phyloP scores from a whole-genome alignment of 352 stramenopile genomes.

The Globisporangium sylvaticum region DNA sequence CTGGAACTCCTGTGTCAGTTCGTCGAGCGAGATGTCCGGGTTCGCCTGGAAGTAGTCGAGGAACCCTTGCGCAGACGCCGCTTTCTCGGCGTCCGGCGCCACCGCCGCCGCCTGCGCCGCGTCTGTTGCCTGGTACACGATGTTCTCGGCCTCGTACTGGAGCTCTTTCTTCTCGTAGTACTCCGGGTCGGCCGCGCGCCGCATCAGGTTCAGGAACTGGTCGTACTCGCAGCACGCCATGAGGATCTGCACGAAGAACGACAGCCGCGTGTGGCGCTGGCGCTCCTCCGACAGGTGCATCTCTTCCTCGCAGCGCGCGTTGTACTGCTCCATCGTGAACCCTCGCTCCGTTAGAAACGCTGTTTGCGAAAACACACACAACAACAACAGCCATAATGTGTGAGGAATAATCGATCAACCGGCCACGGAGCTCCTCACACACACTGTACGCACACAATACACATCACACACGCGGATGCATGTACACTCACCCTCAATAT shows the following conservation, averaged over 20 bases:
- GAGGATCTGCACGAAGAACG: slow-evolving; percentile 81
- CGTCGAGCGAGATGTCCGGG: slow-evolving; percentile 59
- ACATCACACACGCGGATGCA: neutral
- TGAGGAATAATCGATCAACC: neutral
- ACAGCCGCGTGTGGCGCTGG: slow-evolving; percentile 70
- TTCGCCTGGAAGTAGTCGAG: slow-evolving; percentile 71
- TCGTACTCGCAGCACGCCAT: slow-evolving; percentile 78
- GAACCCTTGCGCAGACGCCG: slow-evolving; percentile 55
- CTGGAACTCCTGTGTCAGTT: slow-evolving; percentile 72
- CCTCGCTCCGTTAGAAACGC: slow-evolving; percentile 49
- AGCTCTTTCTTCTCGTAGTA: slow-evolving; percentile 84
- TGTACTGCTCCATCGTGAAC: slow-evolving; percentile 77
- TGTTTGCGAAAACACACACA: neutral
- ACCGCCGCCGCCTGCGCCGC: slow-evolving; percentile 29
- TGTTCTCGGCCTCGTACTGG: slow-evolving; percentile 54
- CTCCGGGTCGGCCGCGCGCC: slow-evolving; percentile 65
- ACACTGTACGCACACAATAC: neutral
- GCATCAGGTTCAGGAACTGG: slow-evolving; percentile 85
- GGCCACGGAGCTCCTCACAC: neutral
- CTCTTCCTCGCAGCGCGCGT: slow-evolving; percentile 63
- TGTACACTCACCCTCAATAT: slow-evolving; percentile 40
- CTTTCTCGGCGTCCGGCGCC: slow-evolving; percentile 22
- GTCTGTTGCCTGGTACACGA: slow-evolving; percentile 51
- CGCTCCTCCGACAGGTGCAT: slow-evolving; percentile 62
- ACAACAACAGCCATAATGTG: neutral